phyloP scores from a whole-genome alignment of 495 filamentous ascomycete genomes.

The Penicillium pulvis region DNA sequence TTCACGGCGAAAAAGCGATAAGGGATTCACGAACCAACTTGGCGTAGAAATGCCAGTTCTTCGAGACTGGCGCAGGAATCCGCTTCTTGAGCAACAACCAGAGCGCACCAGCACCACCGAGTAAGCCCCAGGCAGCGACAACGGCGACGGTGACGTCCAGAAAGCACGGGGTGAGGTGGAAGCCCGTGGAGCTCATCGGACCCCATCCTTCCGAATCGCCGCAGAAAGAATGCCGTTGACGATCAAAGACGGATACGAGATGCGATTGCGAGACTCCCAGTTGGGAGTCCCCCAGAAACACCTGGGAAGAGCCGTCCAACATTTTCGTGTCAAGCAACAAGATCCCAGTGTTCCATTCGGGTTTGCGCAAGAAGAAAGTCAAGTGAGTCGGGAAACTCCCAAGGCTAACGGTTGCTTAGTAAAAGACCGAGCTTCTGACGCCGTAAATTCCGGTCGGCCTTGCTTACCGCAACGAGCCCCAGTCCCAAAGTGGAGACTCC shows the following conservation, averaged over 20 bases:
- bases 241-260: slow-evolving; percentile 32
- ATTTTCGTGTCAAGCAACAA: slow-evolving; percentile 38
- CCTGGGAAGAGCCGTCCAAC: slow-evolving; percentile 48
- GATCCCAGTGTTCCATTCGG: slow-evolving; percentile 13
- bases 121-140: slow-evolving; percentile 74
- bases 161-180: slow-evolving; percentile 96
- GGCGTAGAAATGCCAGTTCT: slow-evolving; percentile 94
- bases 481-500: slow-evolving; percentile 7
- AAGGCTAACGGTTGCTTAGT: slow-evolving; percentile 23
- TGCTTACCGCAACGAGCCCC: slow-evolving; percentile 12
- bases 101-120: slow-evolving; percentile 74
- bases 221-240: slow-evolving; percentile 69
- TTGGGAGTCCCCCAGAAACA: slow-evolving; percentile 40
- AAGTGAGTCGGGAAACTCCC: slow-evolving; percentile 13
- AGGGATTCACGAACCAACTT: slow-evolving; percentile 69
- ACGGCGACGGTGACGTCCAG: slow-evolving; percentile 79
- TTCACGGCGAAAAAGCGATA: neutral
- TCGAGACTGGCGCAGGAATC: slow-evolving; percentile 62
- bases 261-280: slow-evolving; percentile 34
- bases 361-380: slow-evolving; percentile 13
- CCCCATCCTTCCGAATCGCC: slow-evolving; percentile 93
- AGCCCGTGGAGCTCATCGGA: slow-evolving; percentile 77
- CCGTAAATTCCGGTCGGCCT: slow-evolving; percentile 10
- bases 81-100: slow-evolving; percentile 73
- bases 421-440: slow-evolving; percentile 18